phyloP scores from a whole-genome alignment of 257 asterid genomes.

The Solanum bulbocastanum region DNA sequence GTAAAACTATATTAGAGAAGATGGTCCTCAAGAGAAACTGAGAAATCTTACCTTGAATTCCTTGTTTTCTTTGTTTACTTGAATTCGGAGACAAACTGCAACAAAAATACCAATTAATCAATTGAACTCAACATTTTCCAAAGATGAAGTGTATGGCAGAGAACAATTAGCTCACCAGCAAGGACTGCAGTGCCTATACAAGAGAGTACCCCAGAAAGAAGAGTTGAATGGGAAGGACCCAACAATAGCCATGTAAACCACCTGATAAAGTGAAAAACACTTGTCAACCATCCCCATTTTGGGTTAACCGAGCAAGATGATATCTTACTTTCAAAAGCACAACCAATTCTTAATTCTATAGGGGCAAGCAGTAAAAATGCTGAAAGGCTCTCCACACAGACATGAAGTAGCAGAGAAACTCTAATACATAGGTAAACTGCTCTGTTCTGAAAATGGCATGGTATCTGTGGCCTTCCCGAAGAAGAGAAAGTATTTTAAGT shows the following conservation, averaged over 20 bases:
- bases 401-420: too few relatives aligned
- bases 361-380: too few relatives aligned
- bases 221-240: conserved; percentile 97
- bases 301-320: too few relatives aligned
- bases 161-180: conserved; percentile 53
- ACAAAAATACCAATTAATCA: conserved; percentile 4
- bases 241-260: conserved; percentile 83
- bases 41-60: conserved; percentile 59
- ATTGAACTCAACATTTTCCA: neutral
- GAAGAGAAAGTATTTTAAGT: too few relatives aligned
- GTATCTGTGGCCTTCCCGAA: too few relatives aligned
- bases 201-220: conserved; percentile 85
- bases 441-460: too few relatives aligned
- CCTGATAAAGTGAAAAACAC: conserved; percentile 25
- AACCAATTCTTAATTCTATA: too few relatives aligned
- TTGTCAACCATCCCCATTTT: neutral
- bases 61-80: conserved; percentile 88
- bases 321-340: too few relatives aligned
- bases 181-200: conserved; percentile 94
- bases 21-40: neutral
- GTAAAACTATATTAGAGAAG: neutral
- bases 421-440: too few relatives aligned
- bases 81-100: conserved; percentile 77
- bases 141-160: neutral
- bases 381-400: too few relatives aligned